Percentiles rank a stretch among this genome's conserved stretches.
Evolutionary conservation across 2,329 filamentous ascomycete species (phyloP).

Genomic region (Monilinia vaccinii-corymbosi): DNA sequence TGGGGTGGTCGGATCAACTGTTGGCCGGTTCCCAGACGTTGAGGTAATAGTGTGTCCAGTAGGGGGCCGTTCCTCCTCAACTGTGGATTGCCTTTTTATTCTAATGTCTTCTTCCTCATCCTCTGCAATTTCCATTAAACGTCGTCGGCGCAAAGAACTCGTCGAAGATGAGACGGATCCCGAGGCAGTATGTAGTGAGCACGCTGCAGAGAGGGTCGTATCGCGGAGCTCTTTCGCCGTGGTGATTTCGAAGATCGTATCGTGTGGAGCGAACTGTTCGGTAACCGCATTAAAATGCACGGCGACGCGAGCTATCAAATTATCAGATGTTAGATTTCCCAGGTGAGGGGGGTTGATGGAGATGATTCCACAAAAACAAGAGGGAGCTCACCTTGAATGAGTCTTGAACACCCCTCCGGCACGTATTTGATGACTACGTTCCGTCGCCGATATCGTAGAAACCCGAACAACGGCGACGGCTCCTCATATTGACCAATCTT

Average conservation of each 20-base stretch:
- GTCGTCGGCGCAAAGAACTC: constrained; percentile 66
- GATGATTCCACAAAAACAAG: constrained; percentile 24
- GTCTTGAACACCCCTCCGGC: constrained; percentile 79
- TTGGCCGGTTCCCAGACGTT: constrained; percentile 11
- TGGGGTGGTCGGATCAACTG: constrained; percentile 10
- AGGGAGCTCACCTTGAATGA: constrained; percentile 69
- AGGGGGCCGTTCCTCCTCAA: constrained; percentile 35
- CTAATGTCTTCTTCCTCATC: constrained; percentile 60
- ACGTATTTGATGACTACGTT: constrained; percentile 91
- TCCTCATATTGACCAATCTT: constrained; percentile 73
- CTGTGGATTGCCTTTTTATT: constrained; percentile 50
- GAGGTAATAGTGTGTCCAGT: constrained; percentile 22
- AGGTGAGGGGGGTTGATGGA: constrained; percentile 6
- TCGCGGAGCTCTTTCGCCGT: constrained; percentile 74
- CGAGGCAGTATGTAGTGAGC: constrained; percentile 79
- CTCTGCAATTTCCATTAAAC: constrained; percentile 88
- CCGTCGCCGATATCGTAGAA: constrained; percentile 79
- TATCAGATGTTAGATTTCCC: constrained; percentile 16
- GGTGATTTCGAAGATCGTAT: constrained; percentile 72
- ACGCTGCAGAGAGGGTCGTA: constrained; percentile 76
- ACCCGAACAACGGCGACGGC: constrained; percentile 81
- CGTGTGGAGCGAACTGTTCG: constrained; percentile 73
- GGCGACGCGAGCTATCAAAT: constrained; percentile 62
- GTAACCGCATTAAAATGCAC: constrained; percentile 60
- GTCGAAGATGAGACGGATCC: constrained; percentile 78